phyloP scores from a whole-genome alignment of 2,329 filamentous ascomycete species.

The Cordyceps farinosa region DNA sequence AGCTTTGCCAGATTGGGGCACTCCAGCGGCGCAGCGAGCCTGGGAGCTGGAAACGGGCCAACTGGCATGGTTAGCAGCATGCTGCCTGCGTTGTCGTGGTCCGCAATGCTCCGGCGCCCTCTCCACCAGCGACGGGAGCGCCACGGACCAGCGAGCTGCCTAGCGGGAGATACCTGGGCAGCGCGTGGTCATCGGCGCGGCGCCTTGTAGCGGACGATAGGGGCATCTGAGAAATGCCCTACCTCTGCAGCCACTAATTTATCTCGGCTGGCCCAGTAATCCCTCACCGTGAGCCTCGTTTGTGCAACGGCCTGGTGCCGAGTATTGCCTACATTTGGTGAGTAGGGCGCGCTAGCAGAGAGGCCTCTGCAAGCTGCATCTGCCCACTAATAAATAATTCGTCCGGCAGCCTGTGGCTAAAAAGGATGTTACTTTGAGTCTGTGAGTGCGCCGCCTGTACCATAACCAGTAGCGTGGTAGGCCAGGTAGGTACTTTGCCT shows the following conservation, averaged over 20 bases:
- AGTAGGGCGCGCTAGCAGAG: conserved; percentile 3
- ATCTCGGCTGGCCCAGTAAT: conserved; percentile 10
- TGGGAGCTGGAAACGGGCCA: conserved; percentile 1
- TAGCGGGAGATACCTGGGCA: conserved; percentile 12
- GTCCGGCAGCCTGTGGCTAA: not conserved
- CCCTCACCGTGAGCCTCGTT: not conserved
- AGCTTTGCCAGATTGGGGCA: conserved; percentile 13
- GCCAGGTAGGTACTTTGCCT: not conserved
- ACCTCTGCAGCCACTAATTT: conserved; percentile 1
- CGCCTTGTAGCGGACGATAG: conserved; percentile 3
- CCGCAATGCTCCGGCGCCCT: conserved; percentile 12
- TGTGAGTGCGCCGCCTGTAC: not conserved
- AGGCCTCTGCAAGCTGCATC: not conserved
- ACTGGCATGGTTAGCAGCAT: not conserved
- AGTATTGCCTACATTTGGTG: not conserved
- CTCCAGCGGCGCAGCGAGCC: not conserved
- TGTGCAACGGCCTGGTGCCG: not conserved
- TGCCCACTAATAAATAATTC: not conserved
- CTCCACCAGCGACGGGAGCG: not conserved
- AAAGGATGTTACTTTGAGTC: not conserved
- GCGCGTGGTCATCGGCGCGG: not conserved
- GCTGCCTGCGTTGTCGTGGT: not conserved
- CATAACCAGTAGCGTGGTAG: too few relatives aligned
- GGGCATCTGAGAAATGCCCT: conserved; percentile 3
- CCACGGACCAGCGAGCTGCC: not conserved